A percentile compares a stretch with the other conserved stretches of the same genome.
Conservation (phyloP, 2,329 filamentous ascomycete species). For the Dothideomycetes sp. region DNA sequence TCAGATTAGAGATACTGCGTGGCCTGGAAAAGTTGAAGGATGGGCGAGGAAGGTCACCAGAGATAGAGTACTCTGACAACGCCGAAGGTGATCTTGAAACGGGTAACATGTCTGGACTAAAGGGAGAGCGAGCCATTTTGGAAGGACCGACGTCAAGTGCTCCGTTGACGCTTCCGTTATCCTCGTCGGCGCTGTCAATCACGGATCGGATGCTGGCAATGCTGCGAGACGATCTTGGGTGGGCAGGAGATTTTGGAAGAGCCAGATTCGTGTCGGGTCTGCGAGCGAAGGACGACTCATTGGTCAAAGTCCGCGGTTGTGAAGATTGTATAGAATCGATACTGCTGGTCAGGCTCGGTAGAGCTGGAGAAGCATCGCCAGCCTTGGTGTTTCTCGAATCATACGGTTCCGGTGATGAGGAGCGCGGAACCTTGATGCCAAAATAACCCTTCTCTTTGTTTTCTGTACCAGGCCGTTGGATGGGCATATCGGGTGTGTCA, state of each 20-base stretch:
- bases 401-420: constrained; percentile 36
- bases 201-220: constrained; percentile 39
- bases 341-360: constrained; percentile 28
- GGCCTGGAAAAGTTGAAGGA: constrained; percentile 93
- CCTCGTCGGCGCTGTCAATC: constrained; percentile 54
- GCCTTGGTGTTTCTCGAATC: constrained; percentile 32
- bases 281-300: constrained; percentile 27
- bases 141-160: constrained; percentile 57
- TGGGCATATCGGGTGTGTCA: constrained; percentile 4
- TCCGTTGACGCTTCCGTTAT: constrained; percentile 53
- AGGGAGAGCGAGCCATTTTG: constrained; percentile 52
- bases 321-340: constrained; percentile 29
- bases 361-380: constrained; percentile 35
- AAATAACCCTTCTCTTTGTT: constrained; percentile 32
- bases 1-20: constrained; percentile 55
- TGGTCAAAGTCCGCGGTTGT: constrained; percentile 32
- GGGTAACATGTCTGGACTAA: constrained; percentile 53
- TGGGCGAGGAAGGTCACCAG: constrained; percentile 53
- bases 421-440: constrained; percentile 31
- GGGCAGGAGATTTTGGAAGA: constrained; percentile 28
- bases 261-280: constrained; percentile 24
- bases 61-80: constrained; percentile 68
- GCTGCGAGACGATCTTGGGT: constrained; percentile 33
- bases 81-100: constrained; percentile 74
- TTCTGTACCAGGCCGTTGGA: neutral